Percentiles rank a stretch among this genome's conserved stretches.
Conservation (phyloP, 352 stramenopile species). For the Phytopythium boreale region DNA sequence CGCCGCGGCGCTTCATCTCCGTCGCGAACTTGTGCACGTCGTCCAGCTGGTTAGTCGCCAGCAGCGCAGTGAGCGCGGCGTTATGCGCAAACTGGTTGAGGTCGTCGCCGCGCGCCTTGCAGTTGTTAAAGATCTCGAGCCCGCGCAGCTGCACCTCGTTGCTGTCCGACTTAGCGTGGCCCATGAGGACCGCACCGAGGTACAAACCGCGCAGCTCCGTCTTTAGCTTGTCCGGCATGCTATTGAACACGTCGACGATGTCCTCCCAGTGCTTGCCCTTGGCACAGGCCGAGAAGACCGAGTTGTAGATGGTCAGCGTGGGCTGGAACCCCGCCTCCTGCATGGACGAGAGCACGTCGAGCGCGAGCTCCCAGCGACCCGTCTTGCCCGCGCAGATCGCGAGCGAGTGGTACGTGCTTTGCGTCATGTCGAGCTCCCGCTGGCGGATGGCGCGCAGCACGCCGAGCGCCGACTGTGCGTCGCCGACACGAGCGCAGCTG, state of each 20-base stretch:
- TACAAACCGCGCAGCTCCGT: constrained; percentile 45
- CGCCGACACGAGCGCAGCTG: constrained; percentile 67
- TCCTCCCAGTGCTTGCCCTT: constrained; percentile 71
- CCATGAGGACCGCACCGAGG: constrained; percentile 74
- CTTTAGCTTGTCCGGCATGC: constrained; percentile 42
- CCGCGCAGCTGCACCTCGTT: constrained; percentile 24
- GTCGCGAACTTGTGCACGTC: constrained; percentile 49
- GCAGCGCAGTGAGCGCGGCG: constrained; percentile 47
- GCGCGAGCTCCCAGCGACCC: constrained; percentile 61
- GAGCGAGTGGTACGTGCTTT: constrained; percentile 78
- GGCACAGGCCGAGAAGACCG: constrained; percentile 71
- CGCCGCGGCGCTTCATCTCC: constrained; percentile 52
- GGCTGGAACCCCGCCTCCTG: constrained; percentile 46
- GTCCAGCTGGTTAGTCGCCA: constrained; percentile 57
- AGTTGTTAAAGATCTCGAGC: constrained; percentile 58
- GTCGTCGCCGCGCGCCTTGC: constrained; percentile 27
- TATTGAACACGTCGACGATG: constrained; percentile 59
- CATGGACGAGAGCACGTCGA: constrained; percentile 57
- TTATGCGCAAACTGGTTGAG: constrained; percentile 77
- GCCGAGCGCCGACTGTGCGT: constrained; percentile 66
- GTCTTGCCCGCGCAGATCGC: constrained; percentile 79
- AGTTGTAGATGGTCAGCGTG: constrained; percentile 77
- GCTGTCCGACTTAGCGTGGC: constrained; percentile 54
- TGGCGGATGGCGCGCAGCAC: constrained; percentile 68
- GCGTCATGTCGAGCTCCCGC: constrained; percentile 57